Evolutionary conservation across 169 alveolate species (phyloP), one percentile per base, ranked within the genome.

Genomic region (Toxoplasma gondii): DNA sequence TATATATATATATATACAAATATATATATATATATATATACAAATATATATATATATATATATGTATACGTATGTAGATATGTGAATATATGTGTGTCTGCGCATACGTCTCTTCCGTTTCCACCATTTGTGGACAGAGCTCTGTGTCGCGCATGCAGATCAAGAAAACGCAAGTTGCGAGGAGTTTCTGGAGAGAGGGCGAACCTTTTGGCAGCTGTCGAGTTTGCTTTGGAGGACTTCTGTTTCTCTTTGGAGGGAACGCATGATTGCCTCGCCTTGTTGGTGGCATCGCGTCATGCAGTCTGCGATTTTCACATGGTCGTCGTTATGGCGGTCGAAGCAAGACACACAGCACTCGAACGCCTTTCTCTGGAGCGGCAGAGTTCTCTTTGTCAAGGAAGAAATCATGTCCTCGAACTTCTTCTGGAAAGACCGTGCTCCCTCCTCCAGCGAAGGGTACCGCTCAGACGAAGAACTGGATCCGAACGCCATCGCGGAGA

Each of bases 331-430:
- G 54, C 27, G 22, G 81, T 91, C 94, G 90, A 91, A 91, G 64
- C 94, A 91, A 27, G 74, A 53, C 29, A 91, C 94, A 34, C 94
- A 91, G 90, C 94, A 91, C 41, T 91, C 64, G 80, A 91, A 80
- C 54, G 94, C 70, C 0, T 78, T 36, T 34, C 49, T 70, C 64
- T 91, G 94, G 64, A 91, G 31, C 19, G 94, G 94, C 80, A 91
- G 54, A 2, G 94, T 54, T 10, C 7, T 31, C 36, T 41, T 78
- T 1, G 94, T 78, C 24, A 91, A 70, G 24, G 84, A 34, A 27
- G n/a, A 16, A 16, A 91, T 91, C 94, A 91, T 91, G 29, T 34
- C 54, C 41, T 91, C 94, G 81, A 78, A 91, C 54, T 91, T 91
- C 16, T 36, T 22, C 90, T 91, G 94, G 45, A 91, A 91, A 45